These are phyloP conservation scores for Nakaseomyces sp. DNA, from an alignment of 1,139 yeast species.

Conservation along the genomic window DNA sequence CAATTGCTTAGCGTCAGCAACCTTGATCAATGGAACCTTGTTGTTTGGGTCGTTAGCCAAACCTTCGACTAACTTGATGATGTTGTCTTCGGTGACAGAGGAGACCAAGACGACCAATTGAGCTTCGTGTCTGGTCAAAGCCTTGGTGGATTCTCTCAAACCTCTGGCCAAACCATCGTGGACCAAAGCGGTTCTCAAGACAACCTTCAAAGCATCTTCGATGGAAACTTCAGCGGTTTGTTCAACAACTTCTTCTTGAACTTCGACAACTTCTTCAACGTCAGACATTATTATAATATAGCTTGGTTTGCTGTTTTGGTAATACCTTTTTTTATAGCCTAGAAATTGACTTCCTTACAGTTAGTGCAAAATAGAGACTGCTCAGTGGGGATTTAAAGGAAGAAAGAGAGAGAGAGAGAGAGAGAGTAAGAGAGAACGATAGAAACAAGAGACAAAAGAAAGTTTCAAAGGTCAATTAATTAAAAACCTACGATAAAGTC, in stretches of 20 bases:
- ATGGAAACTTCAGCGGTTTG: slow-evolving; percentile 83
- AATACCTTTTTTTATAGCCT: slow-evolving; percentile 15
- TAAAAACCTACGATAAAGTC: background rate
- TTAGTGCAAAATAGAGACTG: slow-evolving; percentile 38
- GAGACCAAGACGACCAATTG: slow-evolving; percentile 96
- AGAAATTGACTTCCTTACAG: slow-evolving; percentile 77
- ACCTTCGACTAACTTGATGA: slow-evolving; percentile 97
- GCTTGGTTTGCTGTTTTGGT: too few species aligned
- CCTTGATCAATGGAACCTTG: slow-evolving; percentile 97
- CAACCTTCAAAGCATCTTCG: slow-evolving; percentile 98
- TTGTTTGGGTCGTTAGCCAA: slow-evolving; percentile 96
- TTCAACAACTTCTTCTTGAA: slow-evolving; percentile 78
- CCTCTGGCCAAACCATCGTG: slow-evolving; percentile 99
- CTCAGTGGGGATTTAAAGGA: slow-evolving; percentile 48
- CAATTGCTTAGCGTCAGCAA: slow-evolving; percentile 97
- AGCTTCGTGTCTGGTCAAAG: slow-evolving; percentile 95
- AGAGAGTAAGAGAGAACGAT: background rate
- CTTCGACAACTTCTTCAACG: slow-evolving; percentile 70
- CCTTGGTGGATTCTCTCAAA: slow-evolving; percentile 99
- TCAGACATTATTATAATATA: slow-evolving; percentile 54
- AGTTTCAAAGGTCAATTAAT: background rate
- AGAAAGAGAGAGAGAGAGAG: background rate
- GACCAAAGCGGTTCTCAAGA: slow-evolving; percentile 94
- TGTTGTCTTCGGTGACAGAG: slow-evolving; percentile 96
- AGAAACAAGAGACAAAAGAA: background rate